Percentiles rank a stretch among this genome's conserved stretches.
phyloP scores from a whole-genome alignment of 2,329 filamentous ascomycete species.

The Ophiognomonia clavigignenti-juglandacearum region DNA sequence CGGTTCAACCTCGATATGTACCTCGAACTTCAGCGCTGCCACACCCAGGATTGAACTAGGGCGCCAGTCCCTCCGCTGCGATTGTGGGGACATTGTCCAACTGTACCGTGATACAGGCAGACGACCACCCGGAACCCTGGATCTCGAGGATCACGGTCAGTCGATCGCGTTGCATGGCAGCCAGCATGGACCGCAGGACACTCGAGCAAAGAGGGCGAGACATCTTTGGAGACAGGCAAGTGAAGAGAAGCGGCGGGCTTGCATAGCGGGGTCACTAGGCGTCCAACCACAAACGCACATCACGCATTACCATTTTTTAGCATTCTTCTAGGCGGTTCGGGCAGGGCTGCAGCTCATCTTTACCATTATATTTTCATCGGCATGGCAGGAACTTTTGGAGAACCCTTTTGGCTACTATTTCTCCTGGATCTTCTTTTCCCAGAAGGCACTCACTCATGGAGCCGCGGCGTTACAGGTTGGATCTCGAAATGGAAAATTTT shows the following conservation, averaged over 20 bases:
- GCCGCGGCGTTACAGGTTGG: background rate
- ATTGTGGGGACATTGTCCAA: too few relatives aligned
- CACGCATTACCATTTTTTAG: background rate
- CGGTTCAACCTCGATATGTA: background rate
- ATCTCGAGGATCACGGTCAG: background rate
- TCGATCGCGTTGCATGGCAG: too few relatives aligned
- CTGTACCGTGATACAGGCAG: background rate
- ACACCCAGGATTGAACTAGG: too few relatives aligned
- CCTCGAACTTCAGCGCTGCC: background rate
- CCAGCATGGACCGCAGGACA: background rate
- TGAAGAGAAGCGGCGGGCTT: background rate
- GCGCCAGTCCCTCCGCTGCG: too few relatives aligned
- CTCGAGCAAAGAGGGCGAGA: background rate
- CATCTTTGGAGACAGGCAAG: background rate
- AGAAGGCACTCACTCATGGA: constrained; percentile 2
- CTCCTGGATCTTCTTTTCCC: background rate
- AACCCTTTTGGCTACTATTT: background rate
- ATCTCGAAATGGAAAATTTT: background rate
- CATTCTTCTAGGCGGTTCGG: background rate
- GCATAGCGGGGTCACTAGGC: too few relatives aligned
- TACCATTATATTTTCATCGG: background rate
- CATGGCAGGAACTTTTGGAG: background rate
- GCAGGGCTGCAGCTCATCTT: background rate
- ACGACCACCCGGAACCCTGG: too few relatives aligned
- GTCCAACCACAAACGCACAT: background rate